Percentiles rank a stretch among this genome's conserved stretches.
Conservation (phyloP, 805 yeast genomes). For the Spathaspora hagerdaliae region DNA sequence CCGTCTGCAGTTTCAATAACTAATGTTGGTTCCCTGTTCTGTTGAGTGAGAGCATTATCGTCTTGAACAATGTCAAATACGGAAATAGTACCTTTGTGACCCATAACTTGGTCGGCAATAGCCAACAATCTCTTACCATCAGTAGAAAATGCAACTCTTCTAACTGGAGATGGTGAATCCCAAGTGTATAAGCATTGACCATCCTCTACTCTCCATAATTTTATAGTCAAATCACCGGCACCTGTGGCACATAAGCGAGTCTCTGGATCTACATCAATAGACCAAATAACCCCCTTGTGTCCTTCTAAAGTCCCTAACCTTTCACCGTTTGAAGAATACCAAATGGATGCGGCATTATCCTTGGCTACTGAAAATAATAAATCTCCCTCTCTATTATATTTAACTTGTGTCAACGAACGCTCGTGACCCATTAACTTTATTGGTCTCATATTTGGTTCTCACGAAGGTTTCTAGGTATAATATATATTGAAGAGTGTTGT, state of each 20-base stretch:
- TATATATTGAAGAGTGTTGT: neutral
- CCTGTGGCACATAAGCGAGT: conserved; percentile 79
- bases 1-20: conserved; percentile 56
- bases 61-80: conserved; percentile 60
- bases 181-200: conserved; percentile 76
- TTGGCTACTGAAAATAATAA: conserved; percentile 87
- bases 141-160: conserved; percentile 83
- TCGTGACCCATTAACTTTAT: conserved; percentile 86
- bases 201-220: conserved; percentile 76
- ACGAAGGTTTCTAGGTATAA: too few species aligned
- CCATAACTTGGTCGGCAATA: conserved; percentile 91
- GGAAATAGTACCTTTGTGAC: conserved; percentile 71
- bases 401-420: conserved; percentile 95
- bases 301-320: conserved; percentile 84
- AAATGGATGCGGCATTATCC: conserved; percentile 83
- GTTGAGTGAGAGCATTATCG: conserved; percentile 26
- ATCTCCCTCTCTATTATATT: conserved; percentile 94
- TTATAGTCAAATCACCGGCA: conserved; percentile 82
- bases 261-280: conserved; percentile 76
- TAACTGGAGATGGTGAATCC: conserved; percentile 79
- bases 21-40: conserved; percentile 53
- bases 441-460: conserved; percentile 36
- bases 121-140: conserved; percentile 65
- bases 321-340: conserved; percentile 96
- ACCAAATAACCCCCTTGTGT: conserved; percentile 93